These are phyloP conservation scores for Spatholobus suberectus DNA, from an alignment of 306 rosid genomes.

Conservation along the genomic window DNA sequence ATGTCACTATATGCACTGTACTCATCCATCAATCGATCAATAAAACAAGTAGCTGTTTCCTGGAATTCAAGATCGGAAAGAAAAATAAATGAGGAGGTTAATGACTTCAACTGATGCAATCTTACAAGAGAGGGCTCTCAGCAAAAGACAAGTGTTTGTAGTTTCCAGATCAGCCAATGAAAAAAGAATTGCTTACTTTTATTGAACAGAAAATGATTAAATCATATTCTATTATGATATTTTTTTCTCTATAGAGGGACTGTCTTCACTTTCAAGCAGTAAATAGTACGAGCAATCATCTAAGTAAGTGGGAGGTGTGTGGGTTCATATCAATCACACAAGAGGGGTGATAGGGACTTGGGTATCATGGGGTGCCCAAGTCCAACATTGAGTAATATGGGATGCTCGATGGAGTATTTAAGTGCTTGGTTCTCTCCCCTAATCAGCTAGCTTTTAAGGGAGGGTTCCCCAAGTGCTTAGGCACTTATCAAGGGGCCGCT, in stretches of 20 bases:
- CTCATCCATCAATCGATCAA: constrained; percentile 63
- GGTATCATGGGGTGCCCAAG: no score
- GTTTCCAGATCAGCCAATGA: not conserved
- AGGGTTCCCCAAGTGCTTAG: no score
- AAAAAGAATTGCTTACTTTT: not conserved
- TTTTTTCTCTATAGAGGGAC: not conserved
- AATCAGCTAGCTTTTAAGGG: no score
- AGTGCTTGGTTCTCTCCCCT: no score
- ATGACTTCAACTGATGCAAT: not conserved
- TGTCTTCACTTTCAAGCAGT: not conserved
- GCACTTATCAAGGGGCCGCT: no score
- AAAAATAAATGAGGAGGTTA: not conserved
- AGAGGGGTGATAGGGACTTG: no score
- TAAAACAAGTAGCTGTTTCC: constrained; percentile 74
- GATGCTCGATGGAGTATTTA: no score
- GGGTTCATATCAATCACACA: not conserved
- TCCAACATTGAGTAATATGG: no score
- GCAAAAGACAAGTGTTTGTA: no score
- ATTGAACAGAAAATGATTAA: not conserved
- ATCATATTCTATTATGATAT: not conserved
- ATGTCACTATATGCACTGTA: constrained; percentile 63
- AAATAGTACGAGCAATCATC: not conserved
- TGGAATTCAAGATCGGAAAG: constrained; percentile 45
- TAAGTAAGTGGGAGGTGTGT: not conserved
- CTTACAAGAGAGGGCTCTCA: not conserved